Percentiles rank a stretch among this genome's conserved stretches.
phyloP scores from a whole-genome alignment of 352 stramenopile genomes.

The Globisporangium okanoganense region DNA sequence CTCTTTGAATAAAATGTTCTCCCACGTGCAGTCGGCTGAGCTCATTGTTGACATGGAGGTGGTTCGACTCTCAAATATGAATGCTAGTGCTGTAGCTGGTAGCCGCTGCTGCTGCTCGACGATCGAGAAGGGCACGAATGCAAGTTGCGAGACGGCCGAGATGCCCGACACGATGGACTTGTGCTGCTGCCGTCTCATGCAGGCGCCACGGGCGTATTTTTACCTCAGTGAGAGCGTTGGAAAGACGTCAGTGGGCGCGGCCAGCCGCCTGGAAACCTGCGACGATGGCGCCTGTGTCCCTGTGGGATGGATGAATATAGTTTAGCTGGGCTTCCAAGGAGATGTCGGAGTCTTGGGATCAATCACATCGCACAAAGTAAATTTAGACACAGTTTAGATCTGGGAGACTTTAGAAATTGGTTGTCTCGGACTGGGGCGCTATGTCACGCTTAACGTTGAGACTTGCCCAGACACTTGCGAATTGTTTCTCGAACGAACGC shows the following conservation, averaged over 20 bases:
- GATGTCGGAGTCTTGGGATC: background rate
- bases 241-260: background rate
- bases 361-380: background rate
- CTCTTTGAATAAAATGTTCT: constrained; percentile 76
- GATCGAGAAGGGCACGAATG: constrained; percentile 4
- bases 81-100: background rate
- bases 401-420: background rate
- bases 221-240: background rate
- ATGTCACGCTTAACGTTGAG: background rate
- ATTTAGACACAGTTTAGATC: background rate
- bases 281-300: background rate
- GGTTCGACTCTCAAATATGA: background rate
- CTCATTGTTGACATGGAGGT: background rate
- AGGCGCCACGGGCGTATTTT: constrained; percentile 1
- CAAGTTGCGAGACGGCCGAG: constrained; percentile 11
- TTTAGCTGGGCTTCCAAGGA: background rate
- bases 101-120: background rate
- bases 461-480: background rate
- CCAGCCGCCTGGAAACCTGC: background rate
- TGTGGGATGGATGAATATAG: background rate
- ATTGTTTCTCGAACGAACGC: constrained; percentile 1
- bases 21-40: constrained; percentile 30
- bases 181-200: constrained; percentile 11
- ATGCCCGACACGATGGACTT: constrained; percentile 11
- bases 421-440: background rate